A percentile compares a stretch with the other conserved stretches of the same genome.
phyloP scores from a whole-genome alignment of 192 early-diverging fungal genomes.

The Coemansia interrupta region DNA sequence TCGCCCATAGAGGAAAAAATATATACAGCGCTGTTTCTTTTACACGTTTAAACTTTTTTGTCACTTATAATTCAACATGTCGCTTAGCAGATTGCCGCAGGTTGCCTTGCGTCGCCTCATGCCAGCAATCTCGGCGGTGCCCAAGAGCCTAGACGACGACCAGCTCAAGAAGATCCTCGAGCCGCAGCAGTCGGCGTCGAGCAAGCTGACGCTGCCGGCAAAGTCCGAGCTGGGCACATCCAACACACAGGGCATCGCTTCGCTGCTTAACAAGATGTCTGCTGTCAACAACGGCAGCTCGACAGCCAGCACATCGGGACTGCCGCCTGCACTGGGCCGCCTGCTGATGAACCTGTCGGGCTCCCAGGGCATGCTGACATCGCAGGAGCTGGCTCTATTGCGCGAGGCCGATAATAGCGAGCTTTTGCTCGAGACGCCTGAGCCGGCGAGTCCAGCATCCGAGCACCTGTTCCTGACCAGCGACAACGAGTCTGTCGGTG shows the following conservation, averaged over 20 bases:
- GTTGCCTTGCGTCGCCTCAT: constrained; percentile 52
- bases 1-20: background rate
- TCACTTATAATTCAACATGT: constrained; percentile 18
- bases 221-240: constrained; percentile 20
- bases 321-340: constrained; percentile 21
- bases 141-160: constrained; percentile 53
- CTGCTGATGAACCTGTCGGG: constrained; percentile 32
- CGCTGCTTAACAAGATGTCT: constrained; percentile 27
- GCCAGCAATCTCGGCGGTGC: constrained; percentile 47
- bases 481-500: constrained; percentile 7
- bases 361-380: constrained; percentile 30
- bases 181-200: constrained; percentile 22
- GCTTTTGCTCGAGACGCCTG: constrained; percentile 17
- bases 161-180: constrained; percentile 52
- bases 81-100: constrained; percentile 52
- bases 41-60: background rate
- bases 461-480: constrained; percentile 11
- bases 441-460: constrained; percentile 24
- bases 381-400: constrained; percentile 43
- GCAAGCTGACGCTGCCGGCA: constrained; percentile 15
- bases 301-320: background rate
- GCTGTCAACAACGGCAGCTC: background rate
- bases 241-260: constrained; percentile 21
- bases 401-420: background rate
- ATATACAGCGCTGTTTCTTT: background rate